Base-by-base conservation (phyloP, 2,329 filamentous ascomycete species). In the Thielaviopsis musarum region DNA sequence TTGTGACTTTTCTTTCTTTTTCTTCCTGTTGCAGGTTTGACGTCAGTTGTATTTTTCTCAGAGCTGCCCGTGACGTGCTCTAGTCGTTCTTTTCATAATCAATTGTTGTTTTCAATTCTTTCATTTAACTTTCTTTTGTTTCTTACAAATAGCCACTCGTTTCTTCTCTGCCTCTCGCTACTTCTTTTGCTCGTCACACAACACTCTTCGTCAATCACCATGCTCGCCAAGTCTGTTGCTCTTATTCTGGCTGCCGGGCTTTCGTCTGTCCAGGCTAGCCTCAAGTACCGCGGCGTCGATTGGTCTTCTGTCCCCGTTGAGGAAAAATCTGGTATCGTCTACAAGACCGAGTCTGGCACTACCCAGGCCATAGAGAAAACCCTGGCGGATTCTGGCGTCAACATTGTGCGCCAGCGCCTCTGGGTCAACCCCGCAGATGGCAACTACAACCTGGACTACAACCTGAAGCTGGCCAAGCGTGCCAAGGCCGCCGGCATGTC, bases 401-500 rank as follows among this genome's bases (percentile, higher is more conserved):
- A 87, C 69, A 84, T 80, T 0, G 80, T 87, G 53, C 79, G 84
- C 19, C 84, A 88, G 68, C 76, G 85, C 26, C 69, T 88, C 52
- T 88, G 84, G 85, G 84, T 88, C 24, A 85, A 84, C 64, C 80
- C 82, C 0, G 72, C 76, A 12, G 76, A 80, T 64, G 82, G 83
- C 53, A 75, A 77, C 64, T 88, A 88, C 69, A 78, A 85, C 68
- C 74, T 88, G 51, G 79, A 79, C 61, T 88, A 88, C 70, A 88
- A 87, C 67, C 67, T 89, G 63, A 71, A 78, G 59, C 74, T 88
- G n/a, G 85, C 82, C 3, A 77, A 78, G 67, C 76, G 84, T 56
- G 82, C 83, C 2, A 76, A 81, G 64, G 78, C 79, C 2, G 81
- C 77, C 0, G 84, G 84, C 0, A 67, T 88, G 58, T 73, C 72